Conservation (phyloP, 257 asterid species). For the Leptodermis oblonga region DNA sequence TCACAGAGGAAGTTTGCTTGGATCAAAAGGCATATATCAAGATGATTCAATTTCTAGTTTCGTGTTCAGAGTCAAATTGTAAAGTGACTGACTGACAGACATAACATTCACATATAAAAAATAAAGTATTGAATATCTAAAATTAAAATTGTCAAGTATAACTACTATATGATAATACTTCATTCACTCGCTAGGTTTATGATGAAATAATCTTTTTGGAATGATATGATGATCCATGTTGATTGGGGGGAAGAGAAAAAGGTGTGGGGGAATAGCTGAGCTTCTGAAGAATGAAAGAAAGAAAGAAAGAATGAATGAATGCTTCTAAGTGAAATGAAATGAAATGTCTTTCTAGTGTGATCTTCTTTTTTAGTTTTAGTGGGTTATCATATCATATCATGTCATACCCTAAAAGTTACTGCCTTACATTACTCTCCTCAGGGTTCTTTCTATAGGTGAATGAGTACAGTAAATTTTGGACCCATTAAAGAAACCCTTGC, state of each 20-base stretch:
- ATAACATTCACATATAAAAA: too few relatives aligned
- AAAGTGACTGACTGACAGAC: too few relatives aligned
- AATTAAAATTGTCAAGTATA: too few relatives aligned
- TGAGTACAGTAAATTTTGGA: neutral
- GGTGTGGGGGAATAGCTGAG: neutral
- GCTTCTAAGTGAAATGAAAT: neutral
- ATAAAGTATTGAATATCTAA: too few relatives aligned
- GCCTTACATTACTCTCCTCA: neutral
- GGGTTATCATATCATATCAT: neutral
- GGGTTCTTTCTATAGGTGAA: neutral
- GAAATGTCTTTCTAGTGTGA: neutral
- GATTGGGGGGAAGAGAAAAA: slow-evolving; percentile 13
- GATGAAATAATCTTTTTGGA: slow-evolving; percentile 1
- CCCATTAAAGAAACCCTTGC: neutral
- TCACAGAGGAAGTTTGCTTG: slow-evolving; percentile 57
- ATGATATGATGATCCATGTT: slow-evolving; percentile 12
- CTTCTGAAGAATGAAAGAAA: slow-evolving; percentile 24
- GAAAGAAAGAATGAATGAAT: slow-evolving; percentile 27
- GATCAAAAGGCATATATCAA: slow-evolving; percentile 68
- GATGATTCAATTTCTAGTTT: slow-evolving; percentile 24
- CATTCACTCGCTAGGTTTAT: too few relatives aligned
- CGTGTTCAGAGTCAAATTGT: too few relatives aligned
- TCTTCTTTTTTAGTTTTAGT: neutral
- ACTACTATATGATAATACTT: too few relatives aligned
- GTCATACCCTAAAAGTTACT: neutral